Base-by-base conservation (phyloP, 1,139 yeast genomes). In the Scheffersomyces insectosa region DNA sequence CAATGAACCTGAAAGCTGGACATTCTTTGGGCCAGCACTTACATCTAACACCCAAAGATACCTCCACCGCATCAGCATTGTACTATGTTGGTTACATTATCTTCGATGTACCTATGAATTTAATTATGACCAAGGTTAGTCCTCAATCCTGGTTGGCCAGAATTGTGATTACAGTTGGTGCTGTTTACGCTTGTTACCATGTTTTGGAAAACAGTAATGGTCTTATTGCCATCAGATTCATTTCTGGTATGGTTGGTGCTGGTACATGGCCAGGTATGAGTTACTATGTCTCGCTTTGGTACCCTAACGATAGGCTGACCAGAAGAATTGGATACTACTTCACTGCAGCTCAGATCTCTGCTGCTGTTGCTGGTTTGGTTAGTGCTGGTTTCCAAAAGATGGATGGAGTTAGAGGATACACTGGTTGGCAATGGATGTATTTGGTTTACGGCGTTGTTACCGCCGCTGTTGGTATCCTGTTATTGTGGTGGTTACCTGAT, bases 221-320 rank as follows among this genome's bases (percentile, higher is more conserved):
- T 2, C 66, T 88, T 27, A 81, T 83, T 41, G 95, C 91, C 3
- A 66, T 82, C 36, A 75, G 96, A 49, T 81, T 88, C 44, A 75
- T 89, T 46, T 79, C 88, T 20, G 97, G 97, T 38, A 57, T 85
- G 46, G 87, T 85, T 46, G 90, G 90, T 40, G 96, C 96, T 9
- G 97, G 97, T 32, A 83, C 90, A 3, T 89, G 96, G 96, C 97
- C 97, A 1, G 97, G 96, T 9, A 73, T 89, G 83, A 83, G 91
- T 20, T 88, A 88, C 65, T 89, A 88, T 56, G 75, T 89, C 36
- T 80, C 91, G 1, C 70, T 88, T 54, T 89, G 96, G 95, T 89
- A 89, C 57, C 96, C 96, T 1, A 79, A 84, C 42, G 84, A 86
- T 40, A 73, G 95, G 45, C 79, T 83, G 51, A 87, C 95, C 3